Conservation (phyloP, 371 early-diverging fungal species). For the Syncephalastrum sp. region DNA sequence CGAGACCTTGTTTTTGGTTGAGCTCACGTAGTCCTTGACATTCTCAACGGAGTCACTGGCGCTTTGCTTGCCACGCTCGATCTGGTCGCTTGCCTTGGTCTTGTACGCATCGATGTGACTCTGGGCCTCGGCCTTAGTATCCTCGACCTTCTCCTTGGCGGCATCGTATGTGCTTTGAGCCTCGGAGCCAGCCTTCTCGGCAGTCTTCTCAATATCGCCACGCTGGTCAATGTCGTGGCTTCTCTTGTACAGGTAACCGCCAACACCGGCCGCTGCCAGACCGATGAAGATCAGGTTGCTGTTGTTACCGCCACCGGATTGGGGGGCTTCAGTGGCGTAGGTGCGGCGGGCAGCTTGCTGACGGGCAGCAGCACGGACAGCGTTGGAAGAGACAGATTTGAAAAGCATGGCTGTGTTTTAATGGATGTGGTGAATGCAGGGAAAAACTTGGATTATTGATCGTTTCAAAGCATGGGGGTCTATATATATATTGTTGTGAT, state of each 20-base stretch:
- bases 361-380: no score
- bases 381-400: no score
- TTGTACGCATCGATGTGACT: slow-evolving; percentile 11
- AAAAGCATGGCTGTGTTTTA: no score
- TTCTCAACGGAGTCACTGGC: slow-evolving; percentile 3
- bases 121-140: slow-evolving; percentile 8
- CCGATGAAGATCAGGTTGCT: slow-evolving; percentile 4
- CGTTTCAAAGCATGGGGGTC: no score
- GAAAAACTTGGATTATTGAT: no score
- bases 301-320: slow-evolving; percentile 3
- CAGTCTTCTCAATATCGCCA: slow-evolving; percentile 1
- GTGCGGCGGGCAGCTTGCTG: no score
- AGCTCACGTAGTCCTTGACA: neutral
- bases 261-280: slow-evolving; percentile 6
- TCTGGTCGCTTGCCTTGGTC: slow-evolving; percentile 6
- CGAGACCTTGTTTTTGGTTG: slow-evolving; percentile 4
- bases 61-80: slow-evolving; percentile 10
- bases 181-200: neutral
- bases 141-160: slow-evolving; percentile 6
- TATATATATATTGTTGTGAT: no score
- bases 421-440: no score
- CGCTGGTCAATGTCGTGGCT: slow-evolving; percentile 1
- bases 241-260: slow-evolving; percentile 10
- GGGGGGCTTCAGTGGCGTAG: no score
- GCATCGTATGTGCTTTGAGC: slow-evolving; percentile 3